Evolutionary conservation across 108 stramenopile genomes (phyloP), one percentile per base, ranked within the genome.

Genomic region (Epipyxis sp.): DNA sequence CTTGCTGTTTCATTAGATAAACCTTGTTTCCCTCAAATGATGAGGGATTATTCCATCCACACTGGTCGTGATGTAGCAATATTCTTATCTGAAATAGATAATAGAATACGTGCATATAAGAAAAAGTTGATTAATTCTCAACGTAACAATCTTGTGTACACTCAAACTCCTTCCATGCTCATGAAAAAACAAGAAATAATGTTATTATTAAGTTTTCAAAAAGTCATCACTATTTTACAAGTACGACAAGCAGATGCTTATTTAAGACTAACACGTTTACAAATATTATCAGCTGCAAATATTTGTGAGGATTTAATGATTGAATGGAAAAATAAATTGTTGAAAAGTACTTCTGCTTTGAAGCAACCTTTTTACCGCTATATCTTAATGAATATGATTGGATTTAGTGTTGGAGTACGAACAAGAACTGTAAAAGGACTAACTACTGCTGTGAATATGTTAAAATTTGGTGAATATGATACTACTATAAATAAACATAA

Each of bases 201-300:
- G 10, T 29, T 25, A 16, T 6, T 37, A 10, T 25, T 65, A 32
- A 37, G 10, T 10, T 37, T 13, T 29, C 61, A 65, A 65, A 25
- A 3, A 37, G 61, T 3, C 34, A 10, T 65, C 34, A 37, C 35
- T 16, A 65, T 65, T 35, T 25, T 65, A 32, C 34, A 10, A 6
- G 61, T 25, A 3, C 3, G 61, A 35, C 61, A 65, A 25, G 61
- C 61, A 10, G 61, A 65, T 65, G 25, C 25, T 10, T 65, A 65
- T 37, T 25, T 65, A 25, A 16, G 61, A 25, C 6, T 37, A 32
- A 65, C 25, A 32, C 61, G 61, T 25, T 6, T 13, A 32, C 34
- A 6, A 37, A 3, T 65, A 6, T 37, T 65, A 37, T 6, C 3
- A 37, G 61, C 27, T 35, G 61, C 61, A 6, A 65, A 65, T 32